Evolutionary conservation across 805 yeast genomes (phyloP), one percentile per base, ranked within the genome.

Genomic region (Saturnispora gosingensis): DNA sequence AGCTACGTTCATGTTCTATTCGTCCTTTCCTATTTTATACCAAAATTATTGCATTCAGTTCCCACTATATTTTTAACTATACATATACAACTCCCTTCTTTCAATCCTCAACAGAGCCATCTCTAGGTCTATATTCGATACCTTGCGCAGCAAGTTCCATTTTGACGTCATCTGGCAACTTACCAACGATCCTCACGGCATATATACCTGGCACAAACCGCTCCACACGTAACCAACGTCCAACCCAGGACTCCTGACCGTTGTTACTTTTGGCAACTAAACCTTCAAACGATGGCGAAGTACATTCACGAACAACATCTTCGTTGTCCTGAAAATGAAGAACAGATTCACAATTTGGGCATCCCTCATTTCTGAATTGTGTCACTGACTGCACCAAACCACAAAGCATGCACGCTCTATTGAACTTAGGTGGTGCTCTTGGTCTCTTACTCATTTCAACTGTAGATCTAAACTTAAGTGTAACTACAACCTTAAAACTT

Each of bases 381-480:
- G 73, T 77, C 59, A 85, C 78, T 5, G 96, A 81, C 62, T 88
- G 95, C 51, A 91, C 87, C 50, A 91, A 77, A 4, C 97, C 98
- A 69, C 99, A 91, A 53, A 93, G 78, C 97, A 91, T 87, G 63
- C 99, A 91, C 7, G 98, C 98, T 74, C 99, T 81, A 56, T 89
- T 95, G 9, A 84, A 75, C 70, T 82, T 78, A 35, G 78, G 70
- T 13, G 83, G 53, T 16, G 64, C 58, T 60, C 69, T 65, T 43
- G 66, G 63, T 58, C 69, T 61, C 48, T 65, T 65, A 16, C 59
- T 50, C 42, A 59, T 53, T 46, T 15, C 20, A 40, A 16, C 36
- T 22, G 43, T 18, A 9, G 42, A 10, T 18, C 25, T 36, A 8
- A 18, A 38, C 24, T 38, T 18, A 18, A 18, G 22, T 20, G 11